Evolutionary conservation across 1,284 basidiomycete species (phyloP), one percentile per base, ranked within the genome.

Genomic region (Cutaneotrichosporon curvatum): DNA sequence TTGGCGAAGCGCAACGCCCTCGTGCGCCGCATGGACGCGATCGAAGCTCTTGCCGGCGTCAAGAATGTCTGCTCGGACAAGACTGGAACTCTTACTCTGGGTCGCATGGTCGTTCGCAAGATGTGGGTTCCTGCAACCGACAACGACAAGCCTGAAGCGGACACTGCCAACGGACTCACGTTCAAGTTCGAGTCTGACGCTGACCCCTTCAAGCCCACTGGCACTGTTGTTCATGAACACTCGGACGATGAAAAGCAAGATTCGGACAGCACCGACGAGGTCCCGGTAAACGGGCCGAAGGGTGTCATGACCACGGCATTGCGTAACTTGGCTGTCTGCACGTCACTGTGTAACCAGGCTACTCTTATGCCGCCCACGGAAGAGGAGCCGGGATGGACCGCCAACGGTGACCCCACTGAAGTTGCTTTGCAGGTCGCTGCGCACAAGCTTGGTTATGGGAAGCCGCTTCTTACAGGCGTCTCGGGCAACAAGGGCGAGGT

Each of bases 381-480:
- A 8, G 66, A 57, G 32, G 71, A 74, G 14, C n/a, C n/a, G 21
- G 77, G 76, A 19, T 84, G 82, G 82, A 76, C 78, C 33, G 79
- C 81, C 0, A 79, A 79, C 37, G 83, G 83, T 23, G 83, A 85
- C 57, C 80, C 82, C 1, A 85, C 83, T 15, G 79, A 81, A 59
- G 74, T 79, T 30, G 81, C 81, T 1, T 74, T 84, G 6, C 81
- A 83, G 63, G 81, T 82, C 7, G 79, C 80, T 45, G 79, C 79
- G 0, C 76, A 78, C 54, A 77, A 78, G 50, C 63, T 74, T 31
- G 71, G 72, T 10, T 67, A 66, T 43, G 70, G 71, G 16, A 72
- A 73, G 52, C 65, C 67, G 10, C 65, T 65, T 44, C 59, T 71
- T 37, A 75, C 71, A 22, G 62, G 66, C 23, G 30, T 9, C 15